Evolutionary conservation across 2,329 filamentous ascomycete genomes (phyloP).

Genomic region (Ophiostoma australiae): DNA sequence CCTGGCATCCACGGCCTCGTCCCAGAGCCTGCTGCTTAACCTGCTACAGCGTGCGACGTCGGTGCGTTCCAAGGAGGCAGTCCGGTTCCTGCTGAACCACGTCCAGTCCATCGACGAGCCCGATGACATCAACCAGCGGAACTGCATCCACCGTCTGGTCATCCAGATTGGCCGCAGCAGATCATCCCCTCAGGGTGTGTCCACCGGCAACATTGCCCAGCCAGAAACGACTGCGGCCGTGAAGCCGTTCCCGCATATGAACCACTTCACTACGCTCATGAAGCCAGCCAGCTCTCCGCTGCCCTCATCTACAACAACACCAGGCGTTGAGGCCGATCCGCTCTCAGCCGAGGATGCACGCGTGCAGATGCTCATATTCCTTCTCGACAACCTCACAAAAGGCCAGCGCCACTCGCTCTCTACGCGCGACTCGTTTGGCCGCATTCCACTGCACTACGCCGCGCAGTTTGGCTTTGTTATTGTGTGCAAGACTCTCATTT

Average conservation of each 20-base stretch:
- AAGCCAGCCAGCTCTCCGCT: constrained; percentile 69
- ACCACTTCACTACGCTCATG: constrained; percentile 60
- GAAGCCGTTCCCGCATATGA: constrained; percentile 44
- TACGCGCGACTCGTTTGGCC: constrained; percentile 70
- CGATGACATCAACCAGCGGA: constrained; percentile 89
- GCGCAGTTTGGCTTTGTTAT: constrained; percentile 91
- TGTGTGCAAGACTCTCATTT: constrained; percentile 83
- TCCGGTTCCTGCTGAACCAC: constrained; percentile 64
- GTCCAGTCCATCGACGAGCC: constrained; percentile 73
- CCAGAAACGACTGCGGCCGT: constrained; percentile 42
- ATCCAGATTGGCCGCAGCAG: constrained; percentile 84
- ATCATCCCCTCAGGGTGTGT: constrained; percentile 32
- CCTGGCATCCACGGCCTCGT: constrained; percentile 28
- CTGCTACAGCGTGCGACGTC: constrained; percentile 73
- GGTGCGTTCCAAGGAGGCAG: constrained; percentile 61
- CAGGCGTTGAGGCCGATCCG: constrained; percentile 62
- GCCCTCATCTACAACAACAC: constrained; percentile 55
- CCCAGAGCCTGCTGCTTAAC: constrained; percentile 69
- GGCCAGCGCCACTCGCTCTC: constrained; percentile 64
- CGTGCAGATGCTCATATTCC: constrained; percentile 59
- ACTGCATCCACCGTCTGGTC: constrained; percentile 86
- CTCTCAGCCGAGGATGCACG: constrained; percentile 67
- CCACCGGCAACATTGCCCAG: constrained; percentile 30
- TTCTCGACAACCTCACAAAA: constrained; percentile 63
- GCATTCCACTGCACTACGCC: constrained; percentile 84